Base-by-base conservation (phyloP, 805 yeast species). In the Kregervanrija pseudodelftensis region DNA sequence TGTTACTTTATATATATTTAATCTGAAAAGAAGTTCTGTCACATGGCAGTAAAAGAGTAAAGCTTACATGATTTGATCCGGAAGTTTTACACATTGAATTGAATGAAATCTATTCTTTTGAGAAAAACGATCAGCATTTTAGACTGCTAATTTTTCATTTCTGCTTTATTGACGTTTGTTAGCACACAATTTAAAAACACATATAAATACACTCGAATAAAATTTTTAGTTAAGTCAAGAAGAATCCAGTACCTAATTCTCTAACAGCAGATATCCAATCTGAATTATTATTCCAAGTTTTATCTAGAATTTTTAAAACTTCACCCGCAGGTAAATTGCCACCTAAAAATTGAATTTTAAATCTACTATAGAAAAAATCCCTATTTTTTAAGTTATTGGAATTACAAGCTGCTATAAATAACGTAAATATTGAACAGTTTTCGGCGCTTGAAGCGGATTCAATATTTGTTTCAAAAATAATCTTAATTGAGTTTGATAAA, bases 321-420 rank as follows among this genome's bases (percentile, higher is more conserved):
- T 42, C 46, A 16, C 49, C 46, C 2, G 49, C 36, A 1, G 49
- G 49, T 5, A 35, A 33, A 40, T 42, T 42, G 3, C 49, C 49
- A 5, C 49, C 49, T 16, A 46, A 35, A 33, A 46, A 42, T 31
- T 46, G 49, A 16, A 46, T 41, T 39, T 46, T 41, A 40, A 46
- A 46, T 34, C 49, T 39, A 22, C 43, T 43, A 33, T 42, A 42
- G 11, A 46, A 46, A 36, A 46, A 46, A 1, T 30, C 12, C 11
- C 42, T 13, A 40, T 46, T 43, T 11, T 42, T 35, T 28, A 30
- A 33, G 5, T 22, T 11, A 4, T 39, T 40, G 3, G 46, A 36
- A 13, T 46, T 46, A 39, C 46, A 46, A 7, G 49, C 49, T 12
- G 43, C 49, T 30, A 42, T 37, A 39, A 46, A 46, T 31, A 46